These are phyloP conservation scores for Amaranthus palmeri DNA, from an alignment of 148 eudicot genomes.

Conservation along the genomic window DNA sequence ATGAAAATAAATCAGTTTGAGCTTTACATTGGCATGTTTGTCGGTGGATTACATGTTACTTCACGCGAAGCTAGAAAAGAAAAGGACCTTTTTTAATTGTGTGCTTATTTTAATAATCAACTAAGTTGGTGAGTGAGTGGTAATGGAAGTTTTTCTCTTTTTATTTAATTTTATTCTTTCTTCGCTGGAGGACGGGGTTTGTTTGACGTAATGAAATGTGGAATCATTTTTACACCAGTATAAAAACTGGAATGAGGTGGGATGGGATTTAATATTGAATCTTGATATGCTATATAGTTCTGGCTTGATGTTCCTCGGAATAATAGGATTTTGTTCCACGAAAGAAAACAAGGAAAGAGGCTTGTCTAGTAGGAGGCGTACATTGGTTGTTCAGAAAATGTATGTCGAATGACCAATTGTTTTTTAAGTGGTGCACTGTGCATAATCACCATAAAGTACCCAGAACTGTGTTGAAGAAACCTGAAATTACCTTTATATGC, in stretches of 20 bases:
- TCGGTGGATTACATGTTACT: constrained; percentile 13
- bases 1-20: background rate
- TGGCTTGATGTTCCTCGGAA: background rate
- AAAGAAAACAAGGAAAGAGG: background rate
- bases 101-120: background rate
- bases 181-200: background rate
- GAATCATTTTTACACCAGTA: background rate
- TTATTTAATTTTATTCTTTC: background rate
- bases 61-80: constrained; percentile 1
- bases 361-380: background rate
- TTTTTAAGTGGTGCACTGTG: no score
- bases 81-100: background rate
- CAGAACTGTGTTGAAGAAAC: no score
- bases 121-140: constrained; percentile 11
- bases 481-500: no score
- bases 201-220: background rate
- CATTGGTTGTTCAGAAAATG: background rate
- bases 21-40: constrained; percentile 1
- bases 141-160: background rate
- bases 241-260: no score
- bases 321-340: background rate
- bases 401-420: background rate
- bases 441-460: no score
- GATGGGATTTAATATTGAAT: background rate
- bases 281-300: background rate